Percentiles rank a stretch among this genome's conserved stretches.
Conservation (phyloP, 2,329 filamentous ascomycete species). For the Trichoderma arundinaceum region DNA sequence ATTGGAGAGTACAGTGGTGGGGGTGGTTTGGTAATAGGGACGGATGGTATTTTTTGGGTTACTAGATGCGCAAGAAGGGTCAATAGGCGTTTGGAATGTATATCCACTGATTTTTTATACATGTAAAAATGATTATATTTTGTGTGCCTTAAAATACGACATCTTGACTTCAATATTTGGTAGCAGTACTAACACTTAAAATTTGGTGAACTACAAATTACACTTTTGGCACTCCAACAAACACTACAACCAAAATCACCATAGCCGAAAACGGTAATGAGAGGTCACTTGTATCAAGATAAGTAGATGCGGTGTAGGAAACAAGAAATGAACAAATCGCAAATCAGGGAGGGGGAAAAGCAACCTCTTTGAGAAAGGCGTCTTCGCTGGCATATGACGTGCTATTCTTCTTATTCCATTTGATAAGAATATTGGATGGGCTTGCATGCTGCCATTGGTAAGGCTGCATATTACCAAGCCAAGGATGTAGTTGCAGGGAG, state of each 20-base stretch:
- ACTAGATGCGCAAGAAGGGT: conserved; percentile 3
- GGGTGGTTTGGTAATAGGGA: neutral
- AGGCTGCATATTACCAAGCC: conserved; percentile 11
- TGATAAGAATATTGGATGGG: neutral
- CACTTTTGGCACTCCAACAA: no score
- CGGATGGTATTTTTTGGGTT: conserved; percentile 9
- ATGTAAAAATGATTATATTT: neutral
- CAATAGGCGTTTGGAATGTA: conserved; percentile 9
- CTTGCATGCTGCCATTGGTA: neutral
- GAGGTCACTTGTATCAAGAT: neutral
- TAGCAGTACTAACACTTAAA: no score
- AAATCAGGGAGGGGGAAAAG: neutral
- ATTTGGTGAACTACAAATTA: no score
- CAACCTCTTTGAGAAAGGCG: neutral
- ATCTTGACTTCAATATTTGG: neutral
- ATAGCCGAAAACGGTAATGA: no score
- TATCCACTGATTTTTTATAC: conserved; percentile 3
- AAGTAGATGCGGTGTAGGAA: conserved; percentile 14
- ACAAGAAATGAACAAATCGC: neutral
- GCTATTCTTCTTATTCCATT: neutral
- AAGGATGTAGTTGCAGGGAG: neutral
- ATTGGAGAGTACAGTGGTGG: neutral
- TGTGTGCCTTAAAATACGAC: no score
- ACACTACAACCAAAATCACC: no score
- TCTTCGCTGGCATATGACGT: conserved; percentile 4